Conservation (phyloP, 1,284 basidiomycete species). For the Xerocomus amazonicus region DNA sequence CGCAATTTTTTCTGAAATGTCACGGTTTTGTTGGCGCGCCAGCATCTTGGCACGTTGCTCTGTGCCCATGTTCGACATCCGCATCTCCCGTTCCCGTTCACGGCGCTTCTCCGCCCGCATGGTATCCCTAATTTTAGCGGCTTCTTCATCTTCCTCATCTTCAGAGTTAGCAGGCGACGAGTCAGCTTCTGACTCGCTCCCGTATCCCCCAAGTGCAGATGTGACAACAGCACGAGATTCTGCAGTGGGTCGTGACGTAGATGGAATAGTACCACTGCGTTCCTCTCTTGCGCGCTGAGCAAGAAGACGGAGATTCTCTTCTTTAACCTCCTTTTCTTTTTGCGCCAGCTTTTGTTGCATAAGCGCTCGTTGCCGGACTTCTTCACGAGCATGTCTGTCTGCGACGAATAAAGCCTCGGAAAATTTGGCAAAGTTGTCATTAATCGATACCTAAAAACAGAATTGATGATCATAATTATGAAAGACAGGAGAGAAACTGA, state of each 20-base stretch:
- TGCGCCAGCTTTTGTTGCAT: conserved; percentile 99
- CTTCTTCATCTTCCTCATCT: conserved; percentile 76
- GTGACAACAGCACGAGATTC: conserved; percentile 67
- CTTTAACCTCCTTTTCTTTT: conserved; percentile 94
- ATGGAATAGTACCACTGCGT: conserved; percentile 72
- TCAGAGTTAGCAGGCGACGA: conserved; percentile 44
- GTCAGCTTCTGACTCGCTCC: conserved; percentile 64
- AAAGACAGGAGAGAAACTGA: conserved; percentile 42
- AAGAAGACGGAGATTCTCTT: conserved; percentile 91
- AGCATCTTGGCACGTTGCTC: conserved; percentile 96
- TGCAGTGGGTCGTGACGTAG: conserved; percentile 48
- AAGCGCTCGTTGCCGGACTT: conserved; percentile 91
- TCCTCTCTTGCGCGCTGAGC: conserved; percentile 96
- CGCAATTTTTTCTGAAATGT: conserved; percentile 99
- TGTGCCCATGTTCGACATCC: conserved; percentile 99
- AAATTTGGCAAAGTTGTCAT: conserved; percentile 99
- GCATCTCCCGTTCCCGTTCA: conserved; percentile 94
- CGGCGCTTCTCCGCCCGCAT: conserved; percentile 90
- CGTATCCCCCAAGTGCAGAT: conserved; percentile 80
- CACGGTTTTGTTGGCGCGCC: conserved; percentile 93
- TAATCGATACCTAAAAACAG: conserved; percentile 79
- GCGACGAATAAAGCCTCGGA: conserved; percentile 95
- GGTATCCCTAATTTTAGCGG: conserved; percentile 81
- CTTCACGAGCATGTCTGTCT: conserved; percentile 97
- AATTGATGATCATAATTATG: conserved; percentile 4